Conservation (phyloP, 2,329 filamentous ascomycete species). For the Aspergillus versicolor region DNA sequence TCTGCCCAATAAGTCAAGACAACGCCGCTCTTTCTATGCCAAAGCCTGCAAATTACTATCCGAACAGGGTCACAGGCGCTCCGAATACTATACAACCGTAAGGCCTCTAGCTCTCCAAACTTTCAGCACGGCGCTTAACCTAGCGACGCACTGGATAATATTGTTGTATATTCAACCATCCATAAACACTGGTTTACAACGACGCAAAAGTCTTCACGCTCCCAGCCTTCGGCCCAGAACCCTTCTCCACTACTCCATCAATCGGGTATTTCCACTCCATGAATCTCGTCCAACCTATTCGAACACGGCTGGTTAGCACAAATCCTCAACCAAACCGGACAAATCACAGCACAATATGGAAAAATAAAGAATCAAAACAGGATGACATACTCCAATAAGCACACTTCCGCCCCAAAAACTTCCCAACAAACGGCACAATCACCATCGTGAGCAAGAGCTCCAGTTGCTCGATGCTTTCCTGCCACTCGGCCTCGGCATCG, state of each 20-base stretch:
- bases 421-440: conserved; percentile 87
- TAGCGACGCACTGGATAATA: background rate
- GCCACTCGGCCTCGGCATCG: conserved; percentile 93
- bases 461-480: conserved; percentile 87
- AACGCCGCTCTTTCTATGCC: conserved; percentile 8
- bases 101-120: background rate
- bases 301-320: conserved; percentile 1
- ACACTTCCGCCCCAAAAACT: conserved; percentile 91
- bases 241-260: conserved; percentile 62
- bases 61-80: background rate
- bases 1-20: background rate
- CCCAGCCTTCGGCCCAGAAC: conserved; percentile 59
- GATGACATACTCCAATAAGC: conserved; percentile 82
- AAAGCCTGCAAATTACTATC: background rate
- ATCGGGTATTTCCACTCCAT: conserved; percentile 94
- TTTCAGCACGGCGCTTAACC: background rate
- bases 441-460: conserved; percentile 94
- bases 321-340: background rate
- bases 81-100: background rate
- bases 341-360: too few relatives aligned
- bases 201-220: conserved; percentile 56
- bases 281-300: conserved; percentile 84
- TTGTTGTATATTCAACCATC: background rate
- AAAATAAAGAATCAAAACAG: too few relatives aligned
- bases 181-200: conserved; percentile 23